Conservation (phyloP, 768 basidiomycete genomes). For the Russula dissimulans region DNA sequence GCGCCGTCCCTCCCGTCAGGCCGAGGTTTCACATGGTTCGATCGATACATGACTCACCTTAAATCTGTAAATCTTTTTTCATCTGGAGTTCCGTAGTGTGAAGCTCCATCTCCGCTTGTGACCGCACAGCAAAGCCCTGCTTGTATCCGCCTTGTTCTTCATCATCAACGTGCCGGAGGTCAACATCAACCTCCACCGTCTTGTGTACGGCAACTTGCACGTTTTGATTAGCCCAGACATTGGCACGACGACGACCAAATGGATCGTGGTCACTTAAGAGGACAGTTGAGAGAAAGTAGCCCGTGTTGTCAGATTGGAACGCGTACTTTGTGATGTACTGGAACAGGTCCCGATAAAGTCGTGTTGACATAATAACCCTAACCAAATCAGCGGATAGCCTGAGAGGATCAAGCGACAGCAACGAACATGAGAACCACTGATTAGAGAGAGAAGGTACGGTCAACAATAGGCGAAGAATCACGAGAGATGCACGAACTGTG, state of each 20-base stretch:
- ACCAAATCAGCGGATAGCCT: not conserved
- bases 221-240: conserved; percentile 1
- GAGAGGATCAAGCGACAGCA: not conserved
- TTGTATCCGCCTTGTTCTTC: not conserved
- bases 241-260: conserved; percentile 13
- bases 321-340: conserved; percentile 18
- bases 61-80: conserved; percentile 16
- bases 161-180: conserved; percentile 5
- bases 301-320: not conserved
- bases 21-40: not conserved
- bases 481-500: conserved; percentile 14
- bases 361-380: conserved; percentile 17
- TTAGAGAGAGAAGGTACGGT: not conserved
- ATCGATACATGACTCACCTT: conserved; percentile 2
- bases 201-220: conserved; percentile 14
- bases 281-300: conserved; percentile 7
- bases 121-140: conserved; percentile 1
- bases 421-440: conserved; percentile 19
- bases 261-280: conserved; percentile 15
- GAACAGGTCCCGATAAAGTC: conserved; percentile 16
- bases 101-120: conserved; percentile 8
- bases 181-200: conserved; percentile 13
- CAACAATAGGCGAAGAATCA: not conserved
- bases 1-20: not conserved
- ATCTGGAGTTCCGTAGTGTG: conserved; percentile 8